Conservation (phyloP, 768 basidiomycete genomes). For the Termitomyces sp. region DNA sequence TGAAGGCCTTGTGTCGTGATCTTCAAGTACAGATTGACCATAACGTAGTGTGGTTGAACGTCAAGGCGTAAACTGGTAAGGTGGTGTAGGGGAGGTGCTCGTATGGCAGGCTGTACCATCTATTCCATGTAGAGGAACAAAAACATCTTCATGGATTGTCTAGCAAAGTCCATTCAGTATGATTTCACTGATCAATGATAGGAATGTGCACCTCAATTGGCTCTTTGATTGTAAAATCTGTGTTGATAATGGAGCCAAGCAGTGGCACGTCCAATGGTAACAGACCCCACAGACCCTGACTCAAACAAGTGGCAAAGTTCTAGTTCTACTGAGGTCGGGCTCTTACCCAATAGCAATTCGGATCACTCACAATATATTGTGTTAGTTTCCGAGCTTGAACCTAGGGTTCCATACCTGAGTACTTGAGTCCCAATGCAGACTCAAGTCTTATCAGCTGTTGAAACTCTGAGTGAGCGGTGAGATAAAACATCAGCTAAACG, state of each 20-base stretch:
- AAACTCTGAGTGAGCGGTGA: too few relatives aligned
- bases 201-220: neutral
- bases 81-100: neutral
- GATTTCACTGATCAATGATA: neutral
- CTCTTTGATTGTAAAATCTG: neutral
- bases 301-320: too few relatives aligned
- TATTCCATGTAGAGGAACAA: neutral
- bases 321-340: too few relatives aligned
- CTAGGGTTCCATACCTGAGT: neutral
- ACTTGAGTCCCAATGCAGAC: neutral
- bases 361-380: neutral
- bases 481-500: too few relatives aligned
- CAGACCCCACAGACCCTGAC: neutral
- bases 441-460: neutral
- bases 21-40: neutral
- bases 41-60: neutral
- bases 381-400: neutral
- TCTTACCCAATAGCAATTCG: neutral
- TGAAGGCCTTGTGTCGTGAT: neutral
- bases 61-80: neutral
- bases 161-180: neutral
- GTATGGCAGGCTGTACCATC: neutral
- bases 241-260: neutral
- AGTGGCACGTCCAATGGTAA: neutral
- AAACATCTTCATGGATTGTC: neutral